Conservation (phyloP, 2,329 filamentous ascomycete genomes). For the Dactylellina sp. region DNA sequence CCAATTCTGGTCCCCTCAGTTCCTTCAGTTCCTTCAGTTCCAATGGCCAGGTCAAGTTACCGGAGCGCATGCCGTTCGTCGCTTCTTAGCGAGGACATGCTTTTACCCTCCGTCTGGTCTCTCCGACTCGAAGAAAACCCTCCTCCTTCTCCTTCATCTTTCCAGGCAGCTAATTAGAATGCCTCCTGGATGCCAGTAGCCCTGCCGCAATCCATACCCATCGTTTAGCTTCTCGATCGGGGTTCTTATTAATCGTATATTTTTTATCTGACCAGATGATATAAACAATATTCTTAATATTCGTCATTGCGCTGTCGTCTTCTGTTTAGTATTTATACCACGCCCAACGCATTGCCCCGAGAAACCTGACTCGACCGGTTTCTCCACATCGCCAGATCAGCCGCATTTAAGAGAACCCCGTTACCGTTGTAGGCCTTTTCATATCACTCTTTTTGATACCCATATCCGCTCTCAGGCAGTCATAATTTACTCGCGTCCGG, state of each 20-base stretch:
- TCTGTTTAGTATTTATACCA: conserved; percentile 24
- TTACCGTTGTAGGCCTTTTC: no score
- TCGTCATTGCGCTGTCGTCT: background rate
- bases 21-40: no score
- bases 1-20: no score
- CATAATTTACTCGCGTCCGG: no score
- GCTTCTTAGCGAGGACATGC: conserved; percentile 43
- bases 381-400: no score
- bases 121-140: conserved; percentile 15
- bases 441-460: no score
- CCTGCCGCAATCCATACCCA: background rate
- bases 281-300: background rate
- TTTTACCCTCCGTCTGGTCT: conserved; percentile 44
- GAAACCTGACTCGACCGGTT: background rate
- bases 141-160: conserved; percentile 1
- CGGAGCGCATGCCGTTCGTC: conserved; percentile 1
- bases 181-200: background rate
- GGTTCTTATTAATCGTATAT: no score
- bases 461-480: no score
- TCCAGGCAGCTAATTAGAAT: no score
- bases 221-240: no score
- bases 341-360: conserved; percentile 28
- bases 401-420: no score
- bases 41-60: background rate
- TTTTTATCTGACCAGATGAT: no score